Evolutionary conservation across 768 basidiomycete genomes (phyloP).

Genomic region (Hydnomerulius pinastri): DNA sequence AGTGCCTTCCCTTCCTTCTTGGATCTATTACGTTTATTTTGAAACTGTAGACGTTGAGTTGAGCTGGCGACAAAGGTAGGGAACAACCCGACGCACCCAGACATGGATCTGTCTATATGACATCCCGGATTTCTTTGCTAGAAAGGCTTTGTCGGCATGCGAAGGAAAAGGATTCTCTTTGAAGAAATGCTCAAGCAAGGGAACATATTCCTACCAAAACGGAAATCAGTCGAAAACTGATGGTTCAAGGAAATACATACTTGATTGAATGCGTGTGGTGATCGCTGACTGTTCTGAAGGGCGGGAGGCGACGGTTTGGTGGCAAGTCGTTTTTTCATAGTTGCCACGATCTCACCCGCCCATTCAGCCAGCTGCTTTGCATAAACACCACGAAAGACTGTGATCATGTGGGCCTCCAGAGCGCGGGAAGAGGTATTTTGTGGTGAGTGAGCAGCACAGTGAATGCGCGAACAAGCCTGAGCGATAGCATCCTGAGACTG

Average conservation of each 20-base stretch:
- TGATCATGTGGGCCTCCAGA: neutral
- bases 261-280: neutral
- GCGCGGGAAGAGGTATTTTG: neutral
- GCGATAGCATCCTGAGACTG: too few relatives aligned
- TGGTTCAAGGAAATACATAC: neutral
- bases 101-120: slow-evolving; percentile 50
- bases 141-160: slow-evolving; percentile 34
- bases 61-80: neutral
- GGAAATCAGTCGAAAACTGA: neutral
- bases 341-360: neutral
- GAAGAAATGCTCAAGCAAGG: slow-evolving; percentile 50
- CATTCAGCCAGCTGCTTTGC: neutral
- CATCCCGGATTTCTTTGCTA: slow-evolving; percentile 49
- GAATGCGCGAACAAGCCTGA: neutral
- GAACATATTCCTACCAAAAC: slow-evolving; percentile 43
- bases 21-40: slow-evolving; percentile 44
- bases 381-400: neutral
- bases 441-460: neutral
- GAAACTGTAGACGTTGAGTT: slow-evolving; percentile 44
- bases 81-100: slow-evolving; percentile 42
- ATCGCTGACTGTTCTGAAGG: neutral
- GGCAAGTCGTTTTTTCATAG: neutral
- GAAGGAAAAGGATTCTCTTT: slow-evolving; percentile 49
- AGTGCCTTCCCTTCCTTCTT: slow-evolving; percentile 34
- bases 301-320: neutral